These are phyloP conservation scores for Saposhnikovia divaricata DNA, from an alignment of 129 eudicot species.

Conservation along the genomic window DNA sequence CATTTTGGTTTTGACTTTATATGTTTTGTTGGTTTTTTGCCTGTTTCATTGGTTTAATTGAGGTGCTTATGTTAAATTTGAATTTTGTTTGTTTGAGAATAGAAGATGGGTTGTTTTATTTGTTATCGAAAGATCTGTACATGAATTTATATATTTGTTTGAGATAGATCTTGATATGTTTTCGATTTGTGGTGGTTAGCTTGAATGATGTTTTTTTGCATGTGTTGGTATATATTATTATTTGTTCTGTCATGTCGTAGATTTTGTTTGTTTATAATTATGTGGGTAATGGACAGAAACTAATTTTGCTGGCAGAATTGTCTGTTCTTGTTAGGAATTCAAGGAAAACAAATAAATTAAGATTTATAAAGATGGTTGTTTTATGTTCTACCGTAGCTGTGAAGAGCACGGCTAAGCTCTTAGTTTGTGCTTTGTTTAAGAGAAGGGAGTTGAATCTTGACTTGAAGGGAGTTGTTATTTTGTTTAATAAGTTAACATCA, in stretches of 20 bases:
- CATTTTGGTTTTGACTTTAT: neutral
- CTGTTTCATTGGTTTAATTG: neutral
- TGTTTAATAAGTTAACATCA: neutral
- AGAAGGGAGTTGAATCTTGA: neutral
- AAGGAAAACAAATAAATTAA: neutral
- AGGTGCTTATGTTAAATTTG: neutral
- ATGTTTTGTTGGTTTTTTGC: neutral
- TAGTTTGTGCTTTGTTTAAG: neutral
- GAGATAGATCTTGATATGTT: constrained; percentile 16
- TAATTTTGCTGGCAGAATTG: neutral
- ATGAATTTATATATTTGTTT: neutral
- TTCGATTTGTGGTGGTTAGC: neutral
- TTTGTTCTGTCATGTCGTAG: neutral
- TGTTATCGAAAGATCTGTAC: constrained; percentile 10
- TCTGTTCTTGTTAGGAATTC: neutral
- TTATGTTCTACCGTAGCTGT: neutral
- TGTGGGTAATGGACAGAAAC: neutral
- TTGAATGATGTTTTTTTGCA: neutral
- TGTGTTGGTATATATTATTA: neutral
- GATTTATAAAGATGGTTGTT: neutral
- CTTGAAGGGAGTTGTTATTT: neutral
- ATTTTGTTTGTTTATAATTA: neutral
- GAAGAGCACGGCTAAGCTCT: neutral
- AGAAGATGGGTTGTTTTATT: neutral
- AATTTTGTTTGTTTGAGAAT: neutral